Conservation (phyloP, 148 eudicot species). For the Cornus kousa region DNA sequence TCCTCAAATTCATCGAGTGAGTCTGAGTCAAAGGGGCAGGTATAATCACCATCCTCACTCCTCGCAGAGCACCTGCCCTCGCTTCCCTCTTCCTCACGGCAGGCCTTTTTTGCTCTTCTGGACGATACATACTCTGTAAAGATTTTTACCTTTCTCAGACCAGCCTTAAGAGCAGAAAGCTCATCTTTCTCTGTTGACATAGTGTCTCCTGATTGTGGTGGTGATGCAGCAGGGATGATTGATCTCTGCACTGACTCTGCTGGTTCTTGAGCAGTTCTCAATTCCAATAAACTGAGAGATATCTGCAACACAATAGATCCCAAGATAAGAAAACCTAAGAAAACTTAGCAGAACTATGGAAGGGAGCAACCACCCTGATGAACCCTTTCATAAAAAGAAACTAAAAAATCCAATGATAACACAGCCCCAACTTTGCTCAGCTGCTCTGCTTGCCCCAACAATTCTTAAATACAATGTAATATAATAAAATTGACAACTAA, state of each 20-base stretch:
- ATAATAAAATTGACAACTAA: not conserved
- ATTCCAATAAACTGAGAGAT: slow-evolving; percentile 61
- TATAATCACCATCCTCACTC: slow-evolving; percentile 73
- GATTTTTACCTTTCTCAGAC: slow-evolving; percentile 79
- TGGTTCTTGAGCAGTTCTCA: slow-evolving; percentile 58
- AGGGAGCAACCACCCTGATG: not conserved
- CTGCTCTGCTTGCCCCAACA: too few relatives aligned
- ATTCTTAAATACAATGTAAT: not conserved
- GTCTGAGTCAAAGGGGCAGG: slow-evolving; percentile 71
- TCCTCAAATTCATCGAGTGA: slow-evolving; percentile 70
- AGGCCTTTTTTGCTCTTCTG: slow-evolving; percentile 73
- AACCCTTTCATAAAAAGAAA: not conserved
- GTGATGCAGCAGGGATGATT: slow-evolving; percentile 30
- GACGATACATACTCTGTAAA: slow-evolving; percentile 73
- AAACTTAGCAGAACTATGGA: not conserved
- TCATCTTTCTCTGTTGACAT: slow-evolving; percentile 70
- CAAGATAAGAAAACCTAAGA: not conserved
- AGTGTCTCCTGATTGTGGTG: slow-evolving; percentile 37
- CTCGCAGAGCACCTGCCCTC: slow-evolving; percentile 51
- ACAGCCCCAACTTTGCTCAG: too few relatives aligned
- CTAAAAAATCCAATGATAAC: too few relatives aligned
- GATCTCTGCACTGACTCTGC: slow-evolving; percentile 42
- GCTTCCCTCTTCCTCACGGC: slow-evolving; percentile 64
- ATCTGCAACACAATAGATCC: slow-evolving; percentile 39
- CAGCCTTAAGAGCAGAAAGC: slow-evolving; percentile 87